Percentiles rank a stretch among this genome's conserved stretches.
Evolutionary conservation across 2,329 filamentous ascomycete genomes (phyloP).

Genomic region (Cercospora sp.): DNA sequence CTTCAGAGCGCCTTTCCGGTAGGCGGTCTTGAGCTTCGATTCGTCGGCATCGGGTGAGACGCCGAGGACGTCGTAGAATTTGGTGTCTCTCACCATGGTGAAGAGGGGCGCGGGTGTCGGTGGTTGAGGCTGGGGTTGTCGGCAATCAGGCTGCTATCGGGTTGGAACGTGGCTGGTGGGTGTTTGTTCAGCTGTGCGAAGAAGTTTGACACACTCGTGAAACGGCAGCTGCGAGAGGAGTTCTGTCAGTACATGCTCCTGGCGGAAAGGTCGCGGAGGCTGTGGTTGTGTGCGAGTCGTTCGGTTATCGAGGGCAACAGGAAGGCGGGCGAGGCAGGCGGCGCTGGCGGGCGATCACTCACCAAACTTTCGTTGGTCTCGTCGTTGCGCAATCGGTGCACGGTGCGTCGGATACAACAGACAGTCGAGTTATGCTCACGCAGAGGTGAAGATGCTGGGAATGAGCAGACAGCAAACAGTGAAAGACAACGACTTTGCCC

Average conservation of each 20-base stretch:
- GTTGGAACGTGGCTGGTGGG: background rate
- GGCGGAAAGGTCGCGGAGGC: background rate
- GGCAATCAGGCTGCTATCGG: conserved; percentile 21
- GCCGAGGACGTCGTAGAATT: conserved; percentile 76
- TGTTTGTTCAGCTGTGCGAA: background rate
- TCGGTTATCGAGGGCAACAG: background rate
- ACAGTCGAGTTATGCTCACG: background rate
- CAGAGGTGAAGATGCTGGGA: background rate
- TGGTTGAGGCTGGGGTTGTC: conserved; percentile 9
- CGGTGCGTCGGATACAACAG: background rate
- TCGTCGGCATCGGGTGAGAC: conserved; percentile 80
- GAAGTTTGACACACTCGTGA: background rate
- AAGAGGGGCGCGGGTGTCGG: conserved; percentile 24
- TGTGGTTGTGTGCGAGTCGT: background rate
- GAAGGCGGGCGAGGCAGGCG: background rate
- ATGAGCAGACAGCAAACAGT: background rate
- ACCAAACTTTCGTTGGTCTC: conserved; percentile 1
- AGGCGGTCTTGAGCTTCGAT: conserved; percentile 85
- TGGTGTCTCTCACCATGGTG: conserved; percentile 77
- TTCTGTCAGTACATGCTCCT: background rate
- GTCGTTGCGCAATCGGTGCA: conserved; percentile 6
- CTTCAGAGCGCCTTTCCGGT: conserved; percentile 80
- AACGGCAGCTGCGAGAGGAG: background rate
- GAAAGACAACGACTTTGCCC: background rate
- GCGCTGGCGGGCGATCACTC: conserved; percentile 6